phyloP scores from a whole-genome alignment of 345 rosid genomes.

The Bruguiera gymnorhiza region DNA sequence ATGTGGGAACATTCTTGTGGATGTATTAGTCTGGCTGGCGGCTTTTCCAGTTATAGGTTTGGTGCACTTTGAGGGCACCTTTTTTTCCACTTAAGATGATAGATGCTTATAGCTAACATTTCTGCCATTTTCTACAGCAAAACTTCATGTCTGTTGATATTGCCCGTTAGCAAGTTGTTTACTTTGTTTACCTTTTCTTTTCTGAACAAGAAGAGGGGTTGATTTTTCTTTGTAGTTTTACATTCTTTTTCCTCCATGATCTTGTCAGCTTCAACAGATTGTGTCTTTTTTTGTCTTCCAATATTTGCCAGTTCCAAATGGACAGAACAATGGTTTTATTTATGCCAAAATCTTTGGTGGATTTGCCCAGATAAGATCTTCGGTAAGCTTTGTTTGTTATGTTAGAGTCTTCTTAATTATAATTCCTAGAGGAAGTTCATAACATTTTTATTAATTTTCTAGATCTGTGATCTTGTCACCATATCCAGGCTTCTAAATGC shows the following conservation, averaged over 20 bases:
- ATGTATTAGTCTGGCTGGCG: background rate
- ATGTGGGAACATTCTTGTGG: conserved; percentile 6
- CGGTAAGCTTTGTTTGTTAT: conserved; percentile 51
- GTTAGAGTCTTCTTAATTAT: background rate
- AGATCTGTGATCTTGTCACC: conserved; percentile 99
- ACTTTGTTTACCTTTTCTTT: background rate
- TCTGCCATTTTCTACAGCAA: background rate
- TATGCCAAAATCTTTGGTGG: conserved; percentile 95
- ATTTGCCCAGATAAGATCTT: conserved; percentile 82
- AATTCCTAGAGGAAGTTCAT: conserved; percentile 17
- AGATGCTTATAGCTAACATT: background rate
- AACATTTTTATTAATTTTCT: conserved; percentile 59
- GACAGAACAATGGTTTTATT: conserved; percentile 60
- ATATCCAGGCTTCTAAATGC: conserved; percentile 99
- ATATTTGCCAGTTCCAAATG: conserved; percentile 51
- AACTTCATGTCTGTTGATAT: background rate
- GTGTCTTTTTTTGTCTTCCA: conserved; percentile 1
- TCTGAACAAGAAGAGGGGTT: background rate
- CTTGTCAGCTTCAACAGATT: background rate
- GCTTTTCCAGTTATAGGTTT: background rate
- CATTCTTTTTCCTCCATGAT: background rate
- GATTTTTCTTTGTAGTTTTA: background rate
- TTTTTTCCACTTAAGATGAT: background rate
- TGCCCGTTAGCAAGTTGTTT: background rate
- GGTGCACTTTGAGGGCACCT: background rate